Evolutionary conservation across 257 asterid species (phyloP), one percentile per base, ranked within the genome.

Genomic region (Przewalskia tangutica): DNA sequence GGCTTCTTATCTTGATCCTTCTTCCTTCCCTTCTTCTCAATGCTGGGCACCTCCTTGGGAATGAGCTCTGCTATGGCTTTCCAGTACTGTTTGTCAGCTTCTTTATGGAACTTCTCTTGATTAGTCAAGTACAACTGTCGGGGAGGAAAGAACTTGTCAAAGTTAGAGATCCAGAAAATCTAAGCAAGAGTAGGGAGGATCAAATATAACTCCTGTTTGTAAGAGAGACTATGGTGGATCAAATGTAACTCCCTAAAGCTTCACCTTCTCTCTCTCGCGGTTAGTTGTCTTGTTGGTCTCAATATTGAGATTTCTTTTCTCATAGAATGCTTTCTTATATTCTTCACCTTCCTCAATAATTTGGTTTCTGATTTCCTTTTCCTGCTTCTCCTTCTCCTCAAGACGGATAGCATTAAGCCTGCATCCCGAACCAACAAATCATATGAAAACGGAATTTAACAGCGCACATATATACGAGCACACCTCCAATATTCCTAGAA

Each of bases 1-100:
- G 98, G 95, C 89, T 91, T 93, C 91, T 91, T 93, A 58, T 92
- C 99, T 85, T 94, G 95, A 86, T 95, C 99, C 89, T 92, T 95
- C 92, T 91, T 95, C 86, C 90, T 92, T 46, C 97, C 97, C 86
- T 83, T 90, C 89, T 94, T 94, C 92, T 94, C 98, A 73, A 95
- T 91, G 77, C 51, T 91, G 73, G 97, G 87, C 73, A 95, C 98
- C 91, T 94, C 99, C 7, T 92, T 89, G 5, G 99, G 99, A 84
- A 95, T 82, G 66, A 95, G 89, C 89, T 95, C 99, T 14, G 95
- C 98, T 64, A 94, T 92, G 89, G 97, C 94, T 87, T 95, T 95
- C 99, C 99, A 94, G 77, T 94, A 94, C 80, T 95, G 98, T 83
- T 92, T 94, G 87, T 91, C 99, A 27, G 94, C 97, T 86, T 94